Evolutionary conservation across 495 filamentous ascomycete species (phyloP), one percentile per base, ranked within the genome.

Genomic region (Geopyxis carbonaria): DNA sequence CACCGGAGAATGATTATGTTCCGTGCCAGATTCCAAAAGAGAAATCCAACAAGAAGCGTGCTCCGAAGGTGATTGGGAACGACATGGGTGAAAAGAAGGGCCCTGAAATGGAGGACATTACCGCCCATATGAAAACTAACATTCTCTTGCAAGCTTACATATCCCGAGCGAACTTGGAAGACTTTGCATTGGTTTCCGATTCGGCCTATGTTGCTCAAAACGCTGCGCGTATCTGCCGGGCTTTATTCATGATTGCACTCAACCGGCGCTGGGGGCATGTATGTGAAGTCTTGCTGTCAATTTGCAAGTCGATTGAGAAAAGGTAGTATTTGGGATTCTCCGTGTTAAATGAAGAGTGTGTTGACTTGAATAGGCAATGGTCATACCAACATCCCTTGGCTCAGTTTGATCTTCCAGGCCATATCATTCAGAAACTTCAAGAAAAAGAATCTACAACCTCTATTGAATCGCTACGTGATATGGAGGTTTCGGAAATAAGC

Each of bases 261-360:
- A 94, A 93, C 51, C 65, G 91, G 25, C 68, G 80, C 41, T 99
- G 89, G 89, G 89, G 89, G 5, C 74, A 89, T 47, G 82, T 95
- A 54, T 95, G 89, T 49, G 67, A 86, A 15, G 81, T 95, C 6
- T 60, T 99, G 28, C 57, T 93, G 33, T 82, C 80, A 4, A 61
- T 99, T 38, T 87, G 87, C 60, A 93, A 93, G 59, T 91, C 86
- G 1, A 93, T 99, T 45, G 89, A 99, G 60, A 91, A 80, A 59
- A 77, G 61, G 56, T 59, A n/a, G n/a, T n/a, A n/a, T n/a, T n/a
- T n/a, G n/a, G n/a, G 19, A 22, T n/a, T n/a, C n/a, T n/a, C n/a
- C n/a, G 19, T 15, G 9, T 31, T 28, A 34, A 27, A 2, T 5
- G n/a, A 25, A 43, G 10, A 14, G 11, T 5, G n/a, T n/a, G n/a